These are phyloP conservation scores for Larix sibirica DNA, from an alignment of 83 land plant species.

Conservation along the genomic window DNA sequence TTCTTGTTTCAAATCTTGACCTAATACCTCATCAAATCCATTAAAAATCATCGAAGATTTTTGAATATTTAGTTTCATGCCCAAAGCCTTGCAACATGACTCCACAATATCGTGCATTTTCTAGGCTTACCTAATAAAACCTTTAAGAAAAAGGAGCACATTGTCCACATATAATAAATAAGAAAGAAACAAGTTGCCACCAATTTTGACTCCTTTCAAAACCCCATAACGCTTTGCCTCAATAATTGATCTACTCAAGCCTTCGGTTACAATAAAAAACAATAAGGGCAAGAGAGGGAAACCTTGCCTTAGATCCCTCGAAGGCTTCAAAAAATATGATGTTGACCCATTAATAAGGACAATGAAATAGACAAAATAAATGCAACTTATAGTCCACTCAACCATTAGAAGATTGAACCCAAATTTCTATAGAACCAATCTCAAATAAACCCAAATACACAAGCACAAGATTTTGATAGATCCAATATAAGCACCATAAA, in stretches of 20 bases:
- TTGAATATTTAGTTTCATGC: neutral
- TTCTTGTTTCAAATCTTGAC: neutral
- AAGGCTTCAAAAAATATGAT: neutral
- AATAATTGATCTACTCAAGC: neutral
- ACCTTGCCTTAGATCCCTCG: neutral
- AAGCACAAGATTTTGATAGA: no score
- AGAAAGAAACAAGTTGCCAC: neutral
- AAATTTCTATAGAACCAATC: no score
- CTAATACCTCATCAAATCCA: no score
- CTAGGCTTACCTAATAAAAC: neutral
- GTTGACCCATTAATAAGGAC: neutral
- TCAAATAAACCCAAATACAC: no score
- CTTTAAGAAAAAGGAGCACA: neutral
- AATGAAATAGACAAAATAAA: neutral
- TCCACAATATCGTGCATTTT: neutral
- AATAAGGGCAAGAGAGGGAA: neutral
- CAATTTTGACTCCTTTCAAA: neutral
- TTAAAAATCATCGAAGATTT: neutral
- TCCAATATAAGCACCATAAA: no score
- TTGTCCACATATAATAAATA: neutral
- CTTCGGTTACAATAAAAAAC: neutral
- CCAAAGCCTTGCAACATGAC: neutral
- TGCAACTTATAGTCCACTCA: neutral
- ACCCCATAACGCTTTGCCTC: neutral
- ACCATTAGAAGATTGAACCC: no score